These are phyloP conservation scores for Debaryomycetaceae sp. DNA, from an alignment of 1,139 yeast species.

Conservation along the genomic window DNA sequence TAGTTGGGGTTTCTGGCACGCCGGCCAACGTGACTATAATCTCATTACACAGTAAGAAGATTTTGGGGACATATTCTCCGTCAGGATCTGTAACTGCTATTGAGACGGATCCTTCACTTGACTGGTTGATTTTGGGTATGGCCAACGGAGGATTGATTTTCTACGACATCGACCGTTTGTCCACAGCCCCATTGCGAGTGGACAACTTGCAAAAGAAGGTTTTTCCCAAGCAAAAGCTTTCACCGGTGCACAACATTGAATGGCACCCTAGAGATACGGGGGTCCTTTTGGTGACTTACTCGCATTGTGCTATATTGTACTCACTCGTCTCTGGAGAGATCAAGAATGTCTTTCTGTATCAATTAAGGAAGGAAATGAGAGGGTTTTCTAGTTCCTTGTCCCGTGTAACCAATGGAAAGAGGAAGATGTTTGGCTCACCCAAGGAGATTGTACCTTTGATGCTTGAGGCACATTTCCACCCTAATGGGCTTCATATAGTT, in stretches of 20 bases:
- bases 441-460: constrained; percentile 50
- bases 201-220: constrained; percentile 67
- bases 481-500: constrained; percentile 82
- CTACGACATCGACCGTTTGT: constrained; percentile 82
- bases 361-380: constrained; percentile 33
- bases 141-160: constrained; percentile 70
- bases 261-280: constrained; percentile 93
- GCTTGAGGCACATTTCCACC: constrained; percentile 75
- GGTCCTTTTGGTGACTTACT: constrained; percentile 67
- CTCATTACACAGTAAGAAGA: constrained; percentile 61
- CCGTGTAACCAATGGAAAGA: constrained; percentile 42
- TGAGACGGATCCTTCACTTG: constrained; percentile 81
- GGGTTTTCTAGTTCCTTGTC: constrained; percentile 32
- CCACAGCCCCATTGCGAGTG: constrained; percentile 61
- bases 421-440: constrained; percentile 39
- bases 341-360: constrained; percentile 55
- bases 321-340: constrained; percentile 62
- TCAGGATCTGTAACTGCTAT: constrained; percentile 67
- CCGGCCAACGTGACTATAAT: constrained; percentile 56
- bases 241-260: constrained; percentile 63
- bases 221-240: constrained; percentile 47
- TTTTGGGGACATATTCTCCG: constrained; percentile 53
- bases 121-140: constrained; percentile 81
- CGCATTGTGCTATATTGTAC: constrained; percentile 66
- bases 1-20: constrained; percentile 60